Conservation (phyloP, 2,329 filamentous ascomycete species). For the Tympanopsis confertula region DNA sequence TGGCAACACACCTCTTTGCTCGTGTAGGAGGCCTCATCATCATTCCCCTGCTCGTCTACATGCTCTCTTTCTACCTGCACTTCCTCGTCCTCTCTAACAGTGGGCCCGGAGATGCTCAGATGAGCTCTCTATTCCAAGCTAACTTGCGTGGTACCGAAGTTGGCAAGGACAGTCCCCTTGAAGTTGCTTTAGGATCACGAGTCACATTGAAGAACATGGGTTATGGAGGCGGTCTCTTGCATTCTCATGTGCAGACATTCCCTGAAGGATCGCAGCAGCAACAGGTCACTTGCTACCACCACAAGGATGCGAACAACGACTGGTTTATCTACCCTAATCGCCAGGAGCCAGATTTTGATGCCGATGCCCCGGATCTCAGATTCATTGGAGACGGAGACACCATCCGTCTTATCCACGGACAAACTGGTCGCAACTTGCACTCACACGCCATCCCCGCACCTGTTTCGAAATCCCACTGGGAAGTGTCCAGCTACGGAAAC, state of each 20-base stretch:
- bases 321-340: constrained; percentile 99
- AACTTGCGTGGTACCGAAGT: constrained; percentile 90
- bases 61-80: constrained; percentile 89
- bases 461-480: constrained; percentile 75
- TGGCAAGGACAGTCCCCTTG: constrained; percentile 84
- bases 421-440: constrained; percentile 94
- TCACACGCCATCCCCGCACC: constrained; percentile 85
- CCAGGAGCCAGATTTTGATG: constrained; percentile 57
- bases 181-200: constrained; percentile 78
- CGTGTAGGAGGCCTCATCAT: constrained; percentile 80
- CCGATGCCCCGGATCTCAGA: constrained; percentile 52
- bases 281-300: constrained; percentile 97
- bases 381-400: constrained; percentile 68
- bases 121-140: constrained; percentile 98
- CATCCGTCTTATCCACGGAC: constrained; percentile 82
- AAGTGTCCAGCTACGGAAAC: constrained; percentile 95
- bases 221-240: constrained; percentile 88
- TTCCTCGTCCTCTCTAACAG: constrained; percentile 88
- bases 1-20: constrained; percentile 68
- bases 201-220: constrained; percentile 98
- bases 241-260: constrained; percentile 93
- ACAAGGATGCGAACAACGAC: constrained; percentile 99
- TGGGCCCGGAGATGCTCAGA: constrained; percentile 96
- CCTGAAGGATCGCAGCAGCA: constrained; percentile 89
- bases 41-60: constrained; percentile 80